phyloP scores from a whole-genome alignment of 805 yeast species.

The Myxozyma neotropica region DNA sequence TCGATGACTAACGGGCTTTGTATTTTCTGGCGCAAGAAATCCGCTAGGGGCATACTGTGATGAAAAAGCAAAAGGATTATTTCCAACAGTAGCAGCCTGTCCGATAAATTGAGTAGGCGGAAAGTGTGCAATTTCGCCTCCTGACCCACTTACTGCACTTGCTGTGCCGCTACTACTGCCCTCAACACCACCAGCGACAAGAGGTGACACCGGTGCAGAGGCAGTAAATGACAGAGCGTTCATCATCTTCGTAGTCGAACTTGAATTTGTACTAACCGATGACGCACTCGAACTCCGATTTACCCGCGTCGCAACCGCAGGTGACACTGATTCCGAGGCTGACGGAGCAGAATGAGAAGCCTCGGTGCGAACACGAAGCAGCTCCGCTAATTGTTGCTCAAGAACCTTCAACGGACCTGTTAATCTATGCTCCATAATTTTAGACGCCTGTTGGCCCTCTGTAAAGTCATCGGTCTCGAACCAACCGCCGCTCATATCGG shows the following conservation, averaged over 20 bases:
- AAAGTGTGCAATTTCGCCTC: not conserved
- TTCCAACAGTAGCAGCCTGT: not conserved
- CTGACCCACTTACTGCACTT: not conserved
- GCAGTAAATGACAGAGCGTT: conserved; percentile 16
- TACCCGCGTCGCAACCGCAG: not conserved
- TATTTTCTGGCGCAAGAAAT: not conserved
- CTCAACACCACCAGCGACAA: conserved; percentile 13
- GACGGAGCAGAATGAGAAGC: too few species aligned
- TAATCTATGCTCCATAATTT: conserved; percentile 28
- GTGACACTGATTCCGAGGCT: too few species aligned
- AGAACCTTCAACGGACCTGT: conserved; percentile 22
- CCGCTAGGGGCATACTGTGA: conserved; percentile 1
- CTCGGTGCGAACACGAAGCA: conserved; percentile 19
- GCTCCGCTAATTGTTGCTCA: conserved; percentile 27
- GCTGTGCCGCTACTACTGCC: not conserved
- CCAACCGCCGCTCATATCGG: conserved; percentile 26
- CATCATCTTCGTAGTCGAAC: conserved; percentile 6
- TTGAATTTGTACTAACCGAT: conserved; percentile 14
- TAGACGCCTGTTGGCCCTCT: conserved; percentile 29
- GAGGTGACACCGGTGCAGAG: conserved; percentile 28
- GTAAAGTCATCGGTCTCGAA: conserved; percentile 33
- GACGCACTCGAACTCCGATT: conserved; percentile 22
- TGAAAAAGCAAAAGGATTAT: not conserved
- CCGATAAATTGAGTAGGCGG: not conserved
- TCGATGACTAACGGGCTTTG: conserved; percentile 12